A percentile compares a stretch with the other conserved stretches of the same genome.
These are phyloP conservation scores for Neonectria coccinea DNA, from an alignment of 2,329 filamentous ascomycete species.

Conservation along the genomic window DNA sequence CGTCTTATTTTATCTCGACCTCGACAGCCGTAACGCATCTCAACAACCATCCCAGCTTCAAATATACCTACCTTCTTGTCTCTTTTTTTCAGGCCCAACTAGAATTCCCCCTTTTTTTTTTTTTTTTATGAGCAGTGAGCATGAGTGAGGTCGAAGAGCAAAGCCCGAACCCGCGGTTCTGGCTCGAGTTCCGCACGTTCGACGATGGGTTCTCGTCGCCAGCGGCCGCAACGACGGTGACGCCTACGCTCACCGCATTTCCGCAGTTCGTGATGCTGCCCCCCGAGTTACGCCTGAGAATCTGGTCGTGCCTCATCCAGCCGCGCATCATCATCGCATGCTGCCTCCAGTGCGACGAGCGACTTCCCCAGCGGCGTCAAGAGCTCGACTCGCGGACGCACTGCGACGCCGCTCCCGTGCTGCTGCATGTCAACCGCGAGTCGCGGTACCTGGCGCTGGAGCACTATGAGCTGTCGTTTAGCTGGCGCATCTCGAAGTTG, in stretches of 20 bases:
- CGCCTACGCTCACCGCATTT: constrained; percentile 43
- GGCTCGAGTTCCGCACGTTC: constrained; percentile 60
- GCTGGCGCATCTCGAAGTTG: constrained; percentile 59
- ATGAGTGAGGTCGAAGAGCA: constrained; percentile 44
- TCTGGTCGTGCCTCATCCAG: constrained; percentile 59
- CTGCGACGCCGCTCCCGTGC: constrained; percentile 51
- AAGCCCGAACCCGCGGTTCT: constrained; percentile 51
- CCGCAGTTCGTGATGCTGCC: constrained; percentile 56
- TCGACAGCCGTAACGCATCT: constrained; percentile 12
- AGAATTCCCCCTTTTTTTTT: constrained; percentile 7
- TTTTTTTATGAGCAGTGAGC: constrained; percentile 16
- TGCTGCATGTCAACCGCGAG: constrained; percentile 60
- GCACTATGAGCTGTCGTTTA: constrained; percentile 61
- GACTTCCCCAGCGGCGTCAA: constrained; percentile 44
- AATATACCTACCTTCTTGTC: constrained; percentile 1
- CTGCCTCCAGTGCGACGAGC: constrained; percentile 53
- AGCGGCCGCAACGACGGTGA: constrained; percentile 2
- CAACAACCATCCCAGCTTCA: constrained; percentile 7
- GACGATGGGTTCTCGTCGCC: constrained; percentile 52
- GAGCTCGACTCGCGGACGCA: constrained; percentile 45
- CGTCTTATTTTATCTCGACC: constrained; percentile 31
- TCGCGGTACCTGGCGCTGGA: constrained; percentile 55
- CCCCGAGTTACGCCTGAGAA: constrained; percentile 60
- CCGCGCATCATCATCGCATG: constrained; percentile 59
- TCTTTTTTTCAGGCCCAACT: constrained; percentile 15